Evolutionary conservation across 306 rosid genomes (phyloP).

Genomic region (Alnus rubra): DNA sequence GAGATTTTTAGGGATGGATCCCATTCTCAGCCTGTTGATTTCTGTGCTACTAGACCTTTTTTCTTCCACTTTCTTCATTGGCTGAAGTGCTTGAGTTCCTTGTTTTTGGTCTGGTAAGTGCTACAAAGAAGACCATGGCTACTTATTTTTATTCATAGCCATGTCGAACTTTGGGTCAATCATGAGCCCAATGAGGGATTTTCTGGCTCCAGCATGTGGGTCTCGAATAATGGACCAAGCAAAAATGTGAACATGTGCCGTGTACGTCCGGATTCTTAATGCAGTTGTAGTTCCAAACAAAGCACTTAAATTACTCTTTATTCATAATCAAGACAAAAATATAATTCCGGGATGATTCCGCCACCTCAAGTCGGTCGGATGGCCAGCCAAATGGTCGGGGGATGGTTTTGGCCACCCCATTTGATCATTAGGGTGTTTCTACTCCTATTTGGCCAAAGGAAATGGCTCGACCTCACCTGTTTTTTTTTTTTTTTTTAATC

Average conservation of each 20-base stretch:
- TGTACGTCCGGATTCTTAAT: too few relatives aligned
- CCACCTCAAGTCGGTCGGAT: too few relatives aligned
- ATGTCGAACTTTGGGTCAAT: background rate
- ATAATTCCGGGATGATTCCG: too few relatives aligned
- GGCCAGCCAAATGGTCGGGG: too few relatives aligned
- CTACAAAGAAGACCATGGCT: background rate
- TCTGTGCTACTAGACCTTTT: background rate
- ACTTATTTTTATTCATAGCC: background rate
- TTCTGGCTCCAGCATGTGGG: background rate
- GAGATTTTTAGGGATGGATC: slow-evolving; percentile 15
- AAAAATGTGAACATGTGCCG: background rate
- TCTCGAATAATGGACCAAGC: background rate
- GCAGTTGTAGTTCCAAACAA: too few relatives aligned
- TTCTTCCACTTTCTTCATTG: background rate
- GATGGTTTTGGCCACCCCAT: too few relatives aligned
- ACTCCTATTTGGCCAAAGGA: too few relatives aligned
- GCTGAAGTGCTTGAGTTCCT: background rate
- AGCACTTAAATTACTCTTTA: too few relatives aligned
- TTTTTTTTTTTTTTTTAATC: too few relatives aligned
- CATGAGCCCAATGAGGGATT: background rate
- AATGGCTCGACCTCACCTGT: too few relatives aligned
- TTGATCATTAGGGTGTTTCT: too few relatives aligned
- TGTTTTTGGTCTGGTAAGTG: background rate
- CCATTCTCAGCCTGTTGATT: slow-evolving; percentile 15
- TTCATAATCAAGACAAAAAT: too few relatives aligned